These are phyloP conservation scores for Ceratobasidium papillatum DNA, from an alignment of 1,284 basidiomycete species.

Conservation along the genomic window DNA sequence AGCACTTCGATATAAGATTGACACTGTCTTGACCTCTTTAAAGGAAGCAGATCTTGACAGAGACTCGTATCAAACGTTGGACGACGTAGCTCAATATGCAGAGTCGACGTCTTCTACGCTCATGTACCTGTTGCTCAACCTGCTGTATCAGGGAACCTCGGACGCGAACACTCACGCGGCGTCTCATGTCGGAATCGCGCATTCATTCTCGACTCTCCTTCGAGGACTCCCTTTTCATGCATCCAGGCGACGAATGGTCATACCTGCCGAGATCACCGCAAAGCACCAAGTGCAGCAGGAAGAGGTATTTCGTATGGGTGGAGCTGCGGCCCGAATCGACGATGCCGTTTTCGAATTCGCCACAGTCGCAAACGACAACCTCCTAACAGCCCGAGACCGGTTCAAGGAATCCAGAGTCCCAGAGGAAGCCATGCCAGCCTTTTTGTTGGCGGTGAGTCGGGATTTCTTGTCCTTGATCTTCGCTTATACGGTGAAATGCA, in stretches of 20 bases:
- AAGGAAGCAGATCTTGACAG: conserved; percentile 79
- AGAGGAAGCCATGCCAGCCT: conserved; percentile 72
- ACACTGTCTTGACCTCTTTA: conserved; percentile 5
- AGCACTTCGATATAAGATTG: conserved; percentile 49
- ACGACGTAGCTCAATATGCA: conserved; percentile 74
- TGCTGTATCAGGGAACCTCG: conserved; percentile 70
- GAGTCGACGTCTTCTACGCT: conserved; percentile 83
- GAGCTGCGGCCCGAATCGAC: conserved; percentile 59
- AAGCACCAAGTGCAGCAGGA: conserved; percentile 85
- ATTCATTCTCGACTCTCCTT: conserved; percentile 76
- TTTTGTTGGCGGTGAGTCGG: conserved; percentile 75
- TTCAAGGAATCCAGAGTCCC: conserved; percentile 63
- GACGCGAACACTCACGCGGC: conserved; percentile 76
- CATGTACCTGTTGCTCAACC: conserved; percentile 79
- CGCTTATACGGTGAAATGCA: conserved; percentile 51
- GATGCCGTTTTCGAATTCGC: conserved; percentile 90
- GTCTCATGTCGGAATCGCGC: conserved; percentile 78
- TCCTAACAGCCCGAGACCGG: conserved; percentile 83
- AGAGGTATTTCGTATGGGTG: conserved; percentile 80
- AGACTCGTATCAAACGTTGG: conserved; percentile 73
- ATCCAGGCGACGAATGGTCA: conserved; percentile 74
- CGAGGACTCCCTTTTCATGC: conserved; percentile 81
- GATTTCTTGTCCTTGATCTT: conserved; percentile 36
- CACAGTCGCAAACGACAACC: conserved; percentile 88
- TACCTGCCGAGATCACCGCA: conserved; percentile 86